These are phyloP conservation scores for Suhomyces panamericanus DNA, from an alignment of 1,139 yeast species.

Conservation along the genomic window DNA sequence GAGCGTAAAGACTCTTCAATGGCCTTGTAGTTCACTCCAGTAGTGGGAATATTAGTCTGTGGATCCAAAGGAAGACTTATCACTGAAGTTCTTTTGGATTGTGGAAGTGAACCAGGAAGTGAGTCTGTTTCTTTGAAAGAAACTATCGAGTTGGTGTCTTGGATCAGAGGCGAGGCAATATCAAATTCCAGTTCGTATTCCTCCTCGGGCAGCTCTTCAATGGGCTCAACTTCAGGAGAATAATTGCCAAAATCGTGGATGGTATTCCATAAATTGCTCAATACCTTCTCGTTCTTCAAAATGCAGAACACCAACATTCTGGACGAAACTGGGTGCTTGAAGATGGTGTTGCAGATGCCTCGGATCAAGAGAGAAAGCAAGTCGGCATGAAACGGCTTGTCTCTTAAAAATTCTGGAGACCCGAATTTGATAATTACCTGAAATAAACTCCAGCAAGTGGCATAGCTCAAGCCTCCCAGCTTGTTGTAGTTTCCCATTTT, in stretches of 20 bases:
- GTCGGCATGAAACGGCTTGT: constrained; percentile 52
- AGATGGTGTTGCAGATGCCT: constrained; percentile 51
- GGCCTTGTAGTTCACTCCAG: constrained; percentile 17
- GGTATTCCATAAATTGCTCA: constrained; percentile 34
- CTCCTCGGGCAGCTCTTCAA: constrained; percentile 1
- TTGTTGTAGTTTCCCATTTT: constrained; percentile 35
- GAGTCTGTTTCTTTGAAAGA: constrained; percentile 7
- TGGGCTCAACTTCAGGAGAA: background rate
- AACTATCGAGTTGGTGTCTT: constrained; percentile 1
- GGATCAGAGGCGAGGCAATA: constrained; percentile 1
- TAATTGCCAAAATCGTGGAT: constrained; percentile 26
- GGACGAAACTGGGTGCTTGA: constrained; percentile 51
- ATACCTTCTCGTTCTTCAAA: constrained; percentile 47
- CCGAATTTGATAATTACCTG: constrained; percentile 54
- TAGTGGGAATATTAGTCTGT: background rate
- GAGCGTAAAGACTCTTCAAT: constrained; percentile 39
- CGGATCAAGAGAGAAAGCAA: constrained; percentile 58
- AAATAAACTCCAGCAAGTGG: constrained; percentile 56
- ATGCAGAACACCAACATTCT: constrained; percentile 55
- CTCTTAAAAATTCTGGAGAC: constrained; percentile 40
- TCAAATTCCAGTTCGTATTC: constrained; percentile 10
- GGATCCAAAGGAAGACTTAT: constrained; percentile 1
- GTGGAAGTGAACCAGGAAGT: background rate
- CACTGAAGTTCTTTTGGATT: constrained; percentile 1
- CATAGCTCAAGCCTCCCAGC: constrained; percentile 56